phyloP scores from a whole-genome alignment of 1,139 yeast species.

The Pichia sp. region DNA sequence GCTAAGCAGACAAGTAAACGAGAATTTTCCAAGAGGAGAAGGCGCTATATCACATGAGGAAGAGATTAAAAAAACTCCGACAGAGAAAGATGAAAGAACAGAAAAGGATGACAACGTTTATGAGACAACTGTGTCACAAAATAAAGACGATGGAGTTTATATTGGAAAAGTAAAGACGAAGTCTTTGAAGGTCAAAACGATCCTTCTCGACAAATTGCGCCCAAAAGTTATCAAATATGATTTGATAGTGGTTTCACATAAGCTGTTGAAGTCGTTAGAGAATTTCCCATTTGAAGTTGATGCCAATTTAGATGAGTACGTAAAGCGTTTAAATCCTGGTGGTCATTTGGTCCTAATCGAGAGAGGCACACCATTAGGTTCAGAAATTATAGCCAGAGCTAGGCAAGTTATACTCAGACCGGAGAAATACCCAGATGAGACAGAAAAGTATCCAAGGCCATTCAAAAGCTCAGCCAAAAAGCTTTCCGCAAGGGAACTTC shows the following conservation, averaged over 20 bases:
- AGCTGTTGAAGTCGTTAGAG: constrained; percentile 57
- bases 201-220: constrained; percentile 45
- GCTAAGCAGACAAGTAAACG: constrained; percentile 65
- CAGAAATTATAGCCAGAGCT: constrained; percentile 85
- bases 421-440: constrained; percentile 53
- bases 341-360: constrained; percentile 80
- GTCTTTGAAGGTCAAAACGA: constrained; percentile 49
- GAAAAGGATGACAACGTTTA: not conserved
- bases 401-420: constrained; percentile 86
- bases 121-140: too few relatives aligned
- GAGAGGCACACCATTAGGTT: constrained; percentile 86
- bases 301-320: constrained; percentile 55
- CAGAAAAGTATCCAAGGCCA: constrained; percentile 68
- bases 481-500: constrained; percentile 22
- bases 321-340: constrained; percentile 62
- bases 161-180: constrained; percentile 62
- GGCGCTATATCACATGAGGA: constrained; percentile 9
- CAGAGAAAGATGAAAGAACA: not conserved
- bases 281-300: constrained; percentile 74
- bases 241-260: constrained; percentile 80
- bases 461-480: constrained; percentile 49
- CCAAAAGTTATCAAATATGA: constrained; percentile 55
- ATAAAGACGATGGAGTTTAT: constrained; percentile 28
- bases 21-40: constrained; percentile 33
- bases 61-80: not conserved